Evolutionary conservation across 1,284 basidiomycete species (phyloP).

Genomic region (Ganoderma multipileum): DNA sequence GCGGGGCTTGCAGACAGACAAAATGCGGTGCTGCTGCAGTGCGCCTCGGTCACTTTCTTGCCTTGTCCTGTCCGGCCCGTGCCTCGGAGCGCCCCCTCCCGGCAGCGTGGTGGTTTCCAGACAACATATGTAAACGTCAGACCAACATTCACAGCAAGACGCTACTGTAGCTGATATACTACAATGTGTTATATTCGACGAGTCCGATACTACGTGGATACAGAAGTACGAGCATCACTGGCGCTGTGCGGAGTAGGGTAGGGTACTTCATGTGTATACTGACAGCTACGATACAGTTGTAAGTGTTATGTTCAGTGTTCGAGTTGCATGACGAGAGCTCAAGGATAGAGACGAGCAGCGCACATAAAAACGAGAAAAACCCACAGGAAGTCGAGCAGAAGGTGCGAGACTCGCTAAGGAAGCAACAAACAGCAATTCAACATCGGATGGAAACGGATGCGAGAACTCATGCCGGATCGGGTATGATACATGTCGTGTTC

Average conservation of each 20-base stretch:
- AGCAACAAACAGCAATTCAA: not conserved
- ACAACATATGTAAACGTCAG: too few relatives aligned
- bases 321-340: slow-evolving; percentile 1
- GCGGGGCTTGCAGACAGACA: not conserved
- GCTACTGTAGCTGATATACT: not conserved
- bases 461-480: slow-evolving; percentile 10
- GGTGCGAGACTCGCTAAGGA: slow-evolving; percentile 2
- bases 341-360: not conserved
- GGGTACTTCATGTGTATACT: slow-evolving; percentile 7
- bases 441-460: not conserved
- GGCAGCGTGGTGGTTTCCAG: not conserved
- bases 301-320: slow-evolving; percentile 8
- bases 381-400: slow-evolving; percentile 14
- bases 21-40: not conserved
- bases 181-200: not conserved
- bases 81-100: not conserved
- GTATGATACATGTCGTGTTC: slow-evolving; percentile 18
- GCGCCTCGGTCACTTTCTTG: not conserved
- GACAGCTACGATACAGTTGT: slow-evolving; percentile 12
- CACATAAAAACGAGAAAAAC: slow-evolving; percentile 6
- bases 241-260: not conserved
- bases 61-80: too few relatives aligned
- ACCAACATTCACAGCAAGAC: not conserved
- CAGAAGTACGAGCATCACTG: slow-evolving; percentile 10
- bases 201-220: slow-evolving; percentile 2